Conservation (phyloP, 2,329 filamentous ascomycete species). For the Botrytis porri region DNA sequence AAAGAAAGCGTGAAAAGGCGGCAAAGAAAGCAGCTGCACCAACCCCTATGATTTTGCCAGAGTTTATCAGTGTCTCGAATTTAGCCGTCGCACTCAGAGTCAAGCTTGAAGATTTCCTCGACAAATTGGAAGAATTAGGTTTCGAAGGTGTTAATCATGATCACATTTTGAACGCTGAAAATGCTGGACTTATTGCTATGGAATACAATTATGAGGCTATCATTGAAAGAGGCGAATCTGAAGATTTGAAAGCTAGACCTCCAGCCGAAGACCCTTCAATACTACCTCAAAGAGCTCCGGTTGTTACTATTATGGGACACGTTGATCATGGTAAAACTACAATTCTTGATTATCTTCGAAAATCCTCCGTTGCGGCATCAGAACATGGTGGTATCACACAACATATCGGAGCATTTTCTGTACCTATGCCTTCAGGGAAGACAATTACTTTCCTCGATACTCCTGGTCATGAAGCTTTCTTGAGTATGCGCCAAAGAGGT, state of each 20-base stretch:
- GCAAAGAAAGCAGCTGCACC: constrained; percentile 44
- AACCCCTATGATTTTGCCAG: constrained; percentile 73
- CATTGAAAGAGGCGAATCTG: constrained; percentile 61
- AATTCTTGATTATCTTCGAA: constrained; percentile 86
- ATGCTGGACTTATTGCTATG: constrained; percentile 81
- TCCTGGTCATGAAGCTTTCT: constrained; percentile 90
- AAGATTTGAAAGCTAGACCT: constrained; percentile 71
- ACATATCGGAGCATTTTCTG: constrained; percentile 96
- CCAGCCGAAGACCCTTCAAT: constrained; percentile 62
- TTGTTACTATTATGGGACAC: constrained; percentile 99
- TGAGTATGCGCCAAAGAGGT: constrained; percentile 92
- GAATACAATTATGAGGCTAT: constrained; percentile 91
- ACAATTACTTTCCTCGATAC: constrained; percentile 96
- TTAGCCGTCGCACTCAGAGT: constrained; percentile 74
- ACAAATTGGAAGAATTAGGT: constrained; percentile 77
- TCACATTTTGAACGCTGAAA: constrained; percentile 86
- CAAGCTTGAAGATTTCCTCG: constrained; percentile 66
- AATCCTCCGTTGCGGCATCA: constrained; percentile 83
- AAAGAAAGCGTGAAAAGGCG: constrained; percentile 42
- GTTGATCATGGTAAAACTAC: constrained; percentile 99
- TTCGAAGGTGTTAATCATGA: constrained; percentile 82
- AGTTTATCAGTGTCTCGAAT: constrained; percentile 86
- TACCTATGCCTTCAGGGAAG: constrained; percentile 80
- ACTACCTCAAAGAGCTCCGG: constrained; percentile 76
- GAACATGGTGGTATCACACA: constrained; percentile 98